A percentile compares a stretch with the other conserved stretches of the same genome.
Evolutionary conservation across 2,329 filamentous ascomycete species (phyloP).

Genomic region (Alternaria sp.): DNA sequence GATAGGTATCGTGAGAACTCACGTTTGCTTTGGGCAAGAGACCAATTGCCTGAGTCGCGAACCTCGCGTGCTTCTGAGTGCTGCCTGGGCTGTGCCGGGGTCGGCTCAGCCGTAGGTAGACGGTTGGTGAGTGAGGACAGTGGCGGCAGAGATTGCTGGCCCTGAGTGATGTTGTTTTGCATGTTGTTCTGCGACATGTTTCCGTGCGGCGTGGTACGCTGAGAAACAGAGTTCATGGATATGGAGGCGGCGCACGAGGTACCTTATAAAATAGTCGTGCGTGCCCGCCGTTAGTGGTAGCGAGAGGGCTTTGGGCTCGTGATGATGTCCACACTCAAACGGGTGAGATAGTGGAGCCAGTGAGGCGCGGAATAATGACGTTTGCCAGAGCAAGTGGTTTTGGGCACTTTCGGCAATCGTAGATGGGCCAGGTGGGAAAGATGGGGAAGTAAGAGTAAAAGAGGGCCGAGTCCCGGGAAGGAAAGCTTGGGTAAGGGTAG

Average conservation of each 20-base stretch:
- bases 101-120: slow-evolving; percentile 42
- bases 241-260: slow-evolving; percentile 1
- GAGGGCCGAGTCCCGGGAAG: background rate
- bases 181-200: background rate
- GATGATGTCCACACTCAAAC: slow-evolving; percentile 14
- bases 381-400: background rate
- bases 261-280: background rate
- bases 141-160: slow-evolving; percentile 44
- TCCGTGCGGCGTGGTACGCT: slow-evolving; percentile 29
- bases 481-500: slow-evolving; percentile 6
- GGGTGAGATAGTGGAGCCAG: slow-evolving; percentile 22
- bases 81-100: slow-evolving; percentile 41
- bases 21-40: slow-evolving; percentile 65
- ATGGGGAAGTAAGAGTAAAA: slow-evolving; percentile 10
- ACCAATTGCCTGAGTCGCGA: slow-evolving; percentile 66
- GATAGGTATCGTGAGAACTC: slow-evolving; percentile 23
- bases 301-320: slow-evolving; percentile 9
- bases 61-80: slow-evolving; percentile 55
- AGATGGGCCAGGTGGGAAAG: slow-evolving; percentile 10
- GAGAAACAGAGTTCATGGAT: slow-evolving; percentile 40
- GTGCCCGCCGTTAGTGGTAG: background rate
- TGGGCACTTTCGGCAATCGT: background rate
- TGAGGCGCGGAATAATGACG: slow-evolving; percentile 4
- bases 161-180: slow-evolving; percentile 12
- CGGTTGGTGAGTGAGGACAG: slow-evolving; percentile 47